Evolutionary conservation across 2,329 filamentous ascomycete species (phyloP).

Genomic region (Xylaria sp.): DNA sequence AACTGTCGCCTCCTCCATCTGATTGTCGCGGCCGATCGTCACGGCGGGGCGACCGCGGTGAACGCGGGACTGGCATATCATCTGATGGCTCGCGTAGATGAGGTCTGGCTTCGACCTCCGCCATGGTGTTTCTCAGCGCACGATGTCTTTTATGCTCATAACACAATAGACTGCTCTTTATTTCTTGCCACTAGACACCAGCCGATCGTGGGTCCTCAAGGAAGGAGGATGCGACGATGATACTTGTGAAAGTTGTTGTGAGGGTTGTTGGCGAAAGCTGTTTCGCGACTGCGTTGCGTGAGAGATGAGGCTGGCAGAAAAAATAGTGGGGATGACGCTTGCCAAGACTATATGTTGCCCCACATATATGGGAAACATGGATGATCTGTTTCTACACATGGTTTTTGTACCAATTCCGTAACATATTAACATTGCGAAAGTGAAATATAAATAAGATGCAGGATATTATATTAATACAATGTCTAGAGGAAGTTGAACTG

Average conservation of each 20-base stretch:
- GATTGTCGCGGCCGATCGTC: conserved; percentile 47
- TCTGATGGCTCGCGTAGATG: conserved; percentile 46
- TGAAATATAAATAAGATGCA: too few relatives aligned
- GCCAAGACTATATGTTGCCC: not conserved
- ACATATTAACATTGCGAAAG: too few relatives aligned
- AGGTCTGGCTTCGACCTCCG: conserved; percentile 58
- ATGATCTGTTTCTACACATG: not conserved
- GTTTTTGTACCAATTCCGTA: too few relatives aligned
- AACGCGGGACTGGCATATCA: conserved; percentile 43
- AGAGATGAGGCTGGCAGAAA: conserved; percentile 36
- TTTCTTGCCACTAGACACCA: not conserved
- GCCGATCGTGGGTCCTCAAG: not conserved
- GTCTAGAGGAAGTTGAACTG: not conserved
- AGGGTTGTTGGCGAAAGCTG: conserved; percentile 20
- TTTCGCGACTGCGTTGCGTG: conserved; percentile 18
- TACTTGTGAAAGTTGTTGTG: not conserved
- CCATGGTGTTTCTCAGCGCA: conserved; percentile 51
- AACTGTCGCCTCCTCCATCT: conserved; percentile 59
- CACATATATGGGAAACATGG: not conserved
- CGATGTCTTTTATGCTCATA: conserved; percentile 17
- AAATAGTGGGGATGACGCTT: conserved; percentile 20
- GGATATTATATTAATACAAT: too few relatives aligned
- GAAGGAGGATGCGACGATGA: not conserved
- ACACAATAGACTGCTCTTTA: not conserved
- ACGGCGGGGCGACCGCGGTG: conserved; percentile 51